Evolutionary conservation across 2,329 filamentous ascomycete genomes (phyloP).

Genomic region (Paecilomyces dactylethromorphus): DNA sequence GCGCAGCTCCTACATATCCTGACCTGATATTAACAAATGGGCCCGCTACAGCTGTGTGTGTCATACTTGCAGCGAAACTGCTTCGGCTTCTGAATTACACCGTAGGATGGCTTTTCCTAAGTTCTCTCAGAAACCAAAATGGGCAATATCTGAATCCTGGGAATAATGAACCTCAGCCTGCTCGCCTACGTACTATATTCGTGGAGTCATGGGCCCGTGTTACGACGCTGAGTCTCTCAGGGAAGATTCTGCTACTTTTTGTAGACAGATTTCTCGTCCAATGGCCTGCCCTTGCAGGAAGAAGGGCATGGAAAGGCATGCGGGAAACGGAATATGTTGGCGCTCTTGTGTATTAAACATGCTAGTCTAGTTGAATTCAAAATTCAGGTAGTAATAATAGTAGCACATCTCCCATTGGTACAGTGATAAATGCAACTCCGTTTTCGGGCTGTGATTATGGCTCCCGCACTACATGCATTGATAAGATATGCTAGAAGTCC

Average conservation of each 20-base stretch:
- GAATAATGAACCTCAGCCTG: conserved; percentile 15
- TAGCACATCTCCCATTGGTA: neutral
- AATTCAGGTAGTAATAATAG: neutral
- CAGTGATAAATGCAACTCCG: too few species aligned
- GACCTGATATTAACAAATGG: conserved; percentile 81
- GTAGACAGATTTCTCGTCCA: conserved; percentile 79
- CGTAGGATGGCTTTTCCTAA: conserved; percentile 3
- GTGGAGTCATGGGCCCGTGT: conserved; percentile 91
- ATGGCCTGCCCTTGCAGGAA: conserved; percentile 58
- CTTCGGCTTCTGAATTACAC: conserved; percentile 46
- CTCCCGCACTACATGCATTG: neutral
- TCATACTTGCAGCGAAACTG: conserved; percentile 53
- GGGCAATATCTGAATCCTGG: neutral
- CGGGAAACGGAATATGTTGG: conserved; percentile 34
- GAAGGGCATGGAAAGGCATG: conserved; percentile 31
- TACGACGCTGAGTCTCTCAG: conserved; percentile 74
- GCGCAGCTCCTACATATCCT: conserved; percentile 46
- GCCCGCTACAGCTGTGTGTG: conserved; percentile 77
- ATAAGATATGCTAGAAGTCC: neutral
- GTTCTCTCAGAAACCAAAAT: conserved; percentile 6
- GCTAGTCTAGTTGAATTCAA: neutral
- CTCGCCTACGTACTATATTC: conserved; percentile 70
- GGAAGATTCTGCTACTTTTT: conserved; percentile 64
- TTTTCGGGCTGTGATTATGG: neutral
- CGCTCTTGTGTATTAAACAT: conserved; percentile 26